Evolutionary conservation across 192 early-diverging fungal species (phyloP).

Genomic region (Phycomyces nitens): DNA sequence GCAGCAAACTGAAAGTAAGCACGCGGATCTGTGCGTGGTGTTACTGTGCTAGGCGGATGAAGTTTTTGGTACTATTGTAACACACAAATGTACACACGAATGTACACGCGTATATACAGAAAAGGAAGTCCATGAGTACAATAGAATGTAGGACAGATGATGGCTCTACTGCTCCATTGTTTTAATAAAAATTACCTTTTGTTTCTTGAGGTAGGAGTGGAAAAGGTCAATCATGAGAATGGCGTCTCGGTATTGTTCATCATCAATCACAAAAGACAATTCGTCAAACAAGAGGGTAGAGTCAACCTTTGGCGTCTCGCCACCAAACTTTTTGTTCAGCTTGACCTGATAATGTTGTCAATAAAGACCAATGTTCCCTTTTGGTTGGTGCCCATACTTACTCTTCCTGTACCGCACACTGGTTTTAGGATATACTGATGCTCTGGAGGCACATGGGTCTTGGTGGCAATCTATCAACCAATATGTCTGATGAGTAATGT

Average conservation of each 20-base stretch:
- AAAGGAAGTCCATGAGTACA: not conserved
- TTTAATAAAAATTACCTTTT: conserved; percentile 46
- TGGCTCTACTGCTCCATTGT: too few relatives aligned
- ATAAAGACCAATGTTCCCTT: not conserved
- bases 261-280: conserved; percentile 86
- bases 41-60: conserved; percentile 76
- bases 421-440: conserved; percentile 89
- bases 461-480: conserved; percentile 53
- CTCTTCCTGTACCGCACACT: conserved; percentile 83
- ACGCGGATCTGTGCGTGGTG: conserved; percentile 77
- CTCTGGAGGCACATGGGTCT: conserved; percentile 52
- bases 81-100: not conserved
- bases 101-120: not conserved
- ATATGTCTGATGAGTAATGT: too few relatives aligned
- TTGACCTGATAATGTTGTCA: conserved; percentile 43
- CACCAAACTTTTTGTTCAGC: conserved; percentile 67
- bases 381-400: conserved; percentile 22
- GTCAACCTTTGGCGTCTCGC: conserved; percentile 52
- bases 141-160: not conserved
- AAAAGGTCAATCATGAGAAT: conserved; percentile 80
- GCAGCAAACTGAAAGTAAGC: conserved; percentile 82
- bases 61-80: conserved; percentile 70
- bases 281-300: conserved; percentile 84
- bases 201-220: conserved; percentile 72
- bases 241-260: conserved; percentile 83